These are phyloP conservation scores for Lactarius evosmus DNA, from an alignment of 768 basidiomycete genomes.

Conservation along the genomic window DNA sequence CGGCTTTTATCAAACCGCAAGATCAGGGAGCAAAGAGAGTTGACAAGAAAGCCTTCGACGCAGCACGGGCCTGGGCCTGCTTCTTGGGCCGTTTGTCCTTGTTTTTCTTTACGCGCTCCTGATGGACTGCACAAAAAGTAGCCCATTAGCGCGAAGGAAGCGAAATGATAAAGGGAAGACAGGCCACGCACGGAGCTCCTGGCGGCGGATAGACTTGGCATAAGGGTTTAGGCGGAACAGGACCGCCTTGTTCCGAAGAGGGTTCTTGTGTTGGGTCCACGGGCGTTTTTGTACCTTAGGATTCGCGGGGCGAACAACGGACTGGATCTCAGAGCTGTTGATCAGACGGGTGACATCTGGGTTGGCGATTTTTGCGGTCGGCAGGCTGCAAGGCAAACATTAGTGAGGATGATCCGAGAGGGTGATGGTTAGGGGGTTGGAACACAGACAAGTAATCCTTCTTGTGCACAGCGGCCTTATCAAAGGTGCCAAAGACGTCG, in stretches of 20 bases:
- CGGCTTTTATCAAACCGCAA: constrained; percentile 8
- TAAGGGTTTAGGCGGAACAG: constrained; percentile 99
- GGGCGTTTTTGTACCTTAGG: constrained; percentile 85
- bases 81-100: constrained; percentile 64
- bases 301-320: constrained; percentile 88
- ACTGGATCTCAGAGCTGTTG: constrained; percentile 98
- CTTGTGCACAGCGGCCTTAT: constrained; percentile 82
- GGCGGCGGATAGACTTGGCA: constrained; percentile 88
- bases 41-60: constrained; percentile 80
- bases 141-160: constrained; percentile 4
- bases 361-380: constrained; percentile 94
- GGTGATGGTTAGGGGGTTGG: constrained; percentile 6
- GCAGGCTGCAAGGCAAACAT: constrained; percentile 54
- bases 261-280: constrained; percentile 99
- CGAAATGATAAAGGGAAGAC: background rate
- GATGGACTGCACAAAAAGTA: constrained; percentile 54
- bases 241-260: constrained; percentile 87
- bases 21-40: constrained; percentile 82
- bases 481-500: constrained; percentile 92
- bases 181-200: constrained; percentile 72
- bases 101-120: constrained; percentile 65
- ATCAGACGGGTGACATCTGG: constrained; percentile 96
- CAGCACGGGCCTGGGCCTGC: constrained; percentile 49
- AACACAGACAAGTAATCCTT: constrained; percentile 76
- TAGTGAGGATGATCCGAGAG: background rate